These are phyloP conservation scores for Lactarius indigo DNA, from an alignment of 768 basidiomycete species.

Conservation along the genomic window DNA sequence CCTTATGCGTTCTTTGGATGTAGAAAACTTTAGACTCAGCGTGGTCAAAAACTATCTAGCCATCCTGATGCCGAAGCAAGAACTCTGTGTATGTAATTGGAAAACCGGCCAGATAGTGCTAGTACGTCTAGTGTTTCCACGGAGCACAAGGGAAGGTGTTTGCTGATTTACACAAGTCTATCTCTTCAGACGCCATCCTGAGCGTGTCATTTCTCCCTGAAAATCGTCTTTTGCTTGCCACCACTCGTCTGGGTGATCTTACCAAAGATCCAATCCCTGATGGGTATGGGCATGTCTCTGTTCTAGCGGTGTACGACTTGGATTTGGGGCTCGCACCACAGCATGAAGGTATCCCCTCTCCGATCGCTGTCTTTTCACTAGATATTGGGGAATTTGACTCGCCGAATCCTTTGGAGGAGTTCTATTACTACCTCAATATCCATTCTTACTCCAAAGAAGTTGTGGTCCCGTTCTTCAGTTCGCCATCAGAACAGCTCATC, in stretches of 20 bases:
- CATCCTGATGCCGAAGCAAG: not conserved
- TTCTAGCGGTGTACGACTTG: slow-evolving; percentile 1
- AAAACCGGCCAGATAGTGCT: slow-evolving; percentile 9
- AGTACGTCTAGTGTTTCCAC: slow-evolving; percentile 1
- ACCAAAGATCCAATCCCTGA: not conserved
- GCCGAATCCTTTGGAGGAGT: not conserved
- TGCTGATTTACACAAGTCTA: not conserved
- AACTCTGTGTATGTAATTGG: slow-evolving; percentile 8
- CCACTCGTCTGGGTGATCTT: not conserved
- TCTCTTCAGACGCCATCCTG: not conserved
- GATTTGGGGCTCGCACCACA: not conserved
- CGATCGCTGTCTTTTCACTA: not conserved
- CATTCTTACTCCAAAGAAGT: slow-evolving; percentile 6
- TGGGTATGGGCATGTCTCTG: not conserved
- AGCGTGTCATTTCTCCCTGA: not conserved
- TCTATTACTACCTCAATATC: not conserved
- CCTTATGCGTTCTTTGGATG: not conserved
- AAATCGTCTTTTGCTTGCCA: slow-evolving; percentile 3
- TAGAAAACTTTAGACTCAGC: not conserved
- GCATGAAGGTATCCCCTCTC: not conserved
- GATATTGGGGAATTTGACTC: not conserved
- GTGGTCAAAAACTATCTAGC: slow-evolving; percentile 4
- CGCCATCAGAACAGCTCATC: not conserved
- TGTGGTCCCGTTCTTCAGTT: slow-evolving; percentile 11
- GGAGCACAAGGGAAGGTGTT: not conserved